Conservation (phyloP, 495 filamentous ascomycete species). For the Aspergillus taichungensis region DNA sequence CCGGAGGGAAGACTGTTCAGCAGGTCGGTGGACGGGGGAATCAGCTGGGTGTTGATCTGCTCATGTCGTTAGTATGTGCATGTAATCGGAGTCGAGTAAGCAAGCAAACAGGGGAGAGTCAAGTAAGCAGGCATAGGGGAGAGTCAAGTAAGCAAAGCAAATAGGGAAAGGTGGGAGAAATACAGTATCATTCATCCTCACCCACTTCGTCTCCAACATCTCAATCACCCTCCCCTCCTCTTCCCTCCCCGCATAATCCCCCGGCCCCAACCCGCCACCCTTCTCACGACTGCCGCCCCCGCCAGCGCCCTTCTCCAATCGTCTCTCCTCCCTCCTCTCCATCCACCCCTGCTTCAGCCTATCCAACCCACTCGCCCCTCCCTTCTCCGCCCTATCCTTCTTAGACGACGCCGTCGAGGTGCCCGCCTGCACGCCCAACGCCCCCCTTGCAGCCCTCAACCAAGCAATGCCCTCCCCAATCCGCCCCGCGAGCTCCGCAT, state of each 20-base stretch:
- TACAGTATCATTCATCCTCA: conserved; percentile 86
- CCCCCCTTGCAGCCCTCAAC: conserved; percentile 61
- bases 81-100: not conserved
- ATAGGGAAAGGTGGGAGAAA: conserved; percentile 18
- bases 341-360: conserved; percentile 43
- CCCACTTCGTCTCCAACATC: conserved; percentile 84
- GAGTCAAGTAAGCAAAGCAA: not conserved
- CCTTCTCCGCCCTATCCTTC: conserved; percentile 23
- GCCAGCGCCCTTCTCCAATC: conserved; percentile 66
- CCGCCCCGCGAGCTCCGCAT: conserved; percentile 73
- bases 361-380: conserved; percentile 30
- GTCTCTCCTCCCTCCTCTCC: conserved; percentile 38
- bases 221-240: conserved; percentile 83
- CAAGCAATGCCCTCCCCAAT: conserved; percentile 78
- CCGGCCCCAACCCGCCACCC: conserved; percentile 59
- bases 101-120: too few species aligned
- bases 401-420: conserved; percentile 2
- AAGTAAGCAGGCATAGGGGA: too few species aligned
- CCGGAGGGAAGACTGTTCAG: conserved; percentile 75
- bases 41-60: conserved; percentile 70
- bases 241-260: conserved; percentile 69
- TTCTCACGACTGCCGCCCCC: conserved; percentile 34
- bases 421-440: conserved; percentile 50
- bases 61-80: not conserved
- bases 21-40: conserved; percentile 61